Evolutionary conservation across 2,329 filamentous ascomycete genomes (phyloP).

Genomic region (Fusarium coffeatum): DNA sequence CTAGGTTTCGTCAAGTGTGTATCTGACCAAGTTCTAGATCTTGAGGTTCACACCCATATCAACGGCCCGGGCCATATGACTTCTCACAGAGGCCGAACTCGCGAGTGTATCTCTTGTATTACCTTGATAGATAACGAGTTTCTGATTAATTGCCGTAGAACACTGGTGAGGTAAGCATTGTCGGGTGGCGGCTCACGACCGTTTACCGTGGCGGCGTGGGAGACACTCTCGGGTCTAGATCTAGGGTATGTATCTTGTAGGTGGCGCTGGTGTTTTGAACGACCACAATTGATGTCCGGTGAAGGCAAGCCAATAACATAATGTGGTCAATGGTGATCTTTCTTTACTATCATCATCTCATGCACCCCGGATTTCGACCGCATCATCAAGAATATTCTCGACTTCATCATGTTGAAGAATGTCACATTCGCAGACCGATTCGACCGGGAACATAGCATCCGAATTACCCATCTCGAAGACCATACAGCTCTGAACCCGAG

Average conservation of each 20-base stretch:
- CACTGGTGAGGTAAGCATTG: background rate
- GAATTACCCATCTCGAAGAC: background rate
- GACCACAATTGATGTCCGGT: background rate
- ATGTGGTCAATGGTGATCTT: background rate
- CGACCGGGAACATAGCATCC: background rate
- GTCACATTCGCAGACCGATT: background rate
- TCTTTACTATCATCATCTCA: background rate
- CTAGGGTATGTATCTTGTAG: background rate
- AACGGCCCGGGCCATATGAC: constrained; percentile 34
- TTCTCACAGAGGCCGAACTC: background rate
- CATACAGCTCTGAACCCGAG: background rate
- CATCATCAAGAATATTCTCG: background rate
- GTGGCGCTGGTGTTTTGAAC: background rate
- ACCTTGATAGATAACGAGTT: constrained; percentile 1
- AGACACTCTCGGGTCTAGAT: background rate
- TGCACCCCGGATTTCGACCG: constrained; percentile 14
- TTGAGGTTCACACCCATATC: constrained; percentile 20
- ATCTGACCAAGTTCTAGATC: constrained; percentile 35
- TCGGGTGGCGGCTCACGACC: constrained; percentile 1
- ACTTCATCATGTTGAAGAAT: background rate
- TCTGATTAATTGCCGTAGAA: background rate
- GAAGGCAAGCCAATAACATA: background rate
- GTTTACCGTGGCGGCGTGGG: background rate
- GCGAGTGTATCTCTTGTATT: background rate
- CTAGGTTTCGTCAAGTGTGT: constrained; percentile 18